Percentiles rank a stretch among this genome's conserved stretches.
These are phyloP conservation scores for Allium cepa DNA, from an alignment of 106 monocot species.

Conservation along the genomic window DNA sequence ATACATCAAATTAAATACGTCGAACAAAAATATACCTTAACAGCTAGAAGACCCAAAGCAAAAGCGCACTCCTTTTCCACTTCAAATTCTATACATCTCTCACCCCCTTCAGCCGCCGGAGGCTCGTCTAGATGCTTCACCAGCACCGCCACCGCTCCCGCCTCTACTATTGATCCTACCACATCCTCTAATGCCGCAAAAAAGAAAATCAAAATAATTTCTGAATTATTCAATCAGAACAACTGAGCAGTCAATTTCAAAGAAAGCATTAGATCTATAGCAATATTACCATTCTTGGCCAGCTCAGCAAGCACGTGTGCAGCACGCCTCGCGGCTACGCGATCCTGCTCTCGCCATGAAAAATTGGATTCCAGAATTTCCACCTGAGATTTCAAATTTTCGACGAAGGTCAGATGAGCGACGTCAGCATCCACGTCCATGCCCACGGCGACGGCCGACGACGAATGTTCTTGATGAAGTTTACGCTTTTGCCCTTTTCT, in stretches of 20 bases:
- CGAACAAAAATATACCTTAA: constrained; percentile 50
- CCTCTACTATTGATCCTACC: constrained; percentile 82
- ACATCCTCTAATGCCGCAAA: constrained; percentile 57
- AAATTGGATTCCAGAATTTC: constrained; percentile 47
- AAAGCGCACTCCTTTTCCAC: constrained; percentile 92
- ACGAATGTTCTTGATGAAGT: constrained; percentile 27
- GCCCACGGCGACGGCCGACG: neutral
- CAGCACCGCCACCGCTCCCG: constrained; percentile 76
- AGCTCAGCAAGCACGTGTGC: constrained; percentile 83
- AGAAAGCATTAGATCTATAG: neutral
- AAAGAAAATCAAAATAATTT: neutral
- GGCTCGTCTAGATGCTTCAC: constrained; percentile 65
- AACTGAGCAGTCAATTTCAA: too few species aligned
- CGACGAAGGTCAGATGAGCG: constrained; percentile 31
- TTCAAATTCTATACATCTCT: constrained; percentile 68
- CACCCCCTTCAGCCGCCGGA: constrained; percentile 8
- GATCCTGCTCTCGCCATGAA: constrained; percentile 69
- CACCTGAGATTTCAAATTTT: constrained; percentile 63
- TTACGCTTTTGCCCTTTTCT: constrained; percentile 83
- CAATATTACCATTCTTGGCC: constrained; percentile 58
- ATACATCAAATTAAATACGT: neutral
- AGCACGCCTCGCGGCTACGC: constrained; percentile 71
- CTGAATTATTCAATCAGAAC: too few species aligned
- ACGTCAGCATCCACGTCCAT: neutral
- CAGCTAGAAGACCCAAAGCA: constrained; percentile 89